Conservation (phyloP, 2,329 filamentous ascomycete species). For the Cercospora berteroae region DNA sequence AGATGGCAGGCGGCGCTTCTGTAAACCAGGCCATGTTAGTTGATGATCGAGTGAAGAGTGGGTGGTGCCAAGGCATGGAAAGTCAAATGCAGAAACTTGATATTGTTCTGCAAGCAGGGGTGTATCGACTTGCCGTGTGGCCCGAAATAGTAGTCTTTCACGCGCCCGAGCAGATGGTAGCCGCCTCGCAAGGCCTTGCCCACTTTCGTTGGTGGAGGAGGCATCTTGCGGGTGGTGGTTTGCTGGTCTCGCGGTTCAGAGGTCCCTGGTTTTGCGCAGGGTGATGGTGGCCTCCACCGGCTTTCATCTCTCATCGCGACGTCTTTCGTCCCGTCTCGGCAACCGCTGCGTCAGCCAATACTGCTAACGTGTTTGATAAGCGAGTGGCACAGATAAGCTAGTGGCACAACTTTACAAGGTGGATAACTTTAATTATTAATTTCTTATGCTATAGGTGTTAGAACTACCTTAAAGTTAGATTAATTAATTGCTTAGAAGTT, state of each 20-base stretch:
- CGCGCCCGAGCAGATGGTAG: slow-evolving; percentile 15
- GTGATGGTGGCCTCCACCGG: neutral
- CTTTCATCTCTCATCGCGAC: neutral
- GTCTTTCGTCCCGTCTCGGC: neutral
- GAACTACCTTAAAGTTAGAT: too few relatives aligned
- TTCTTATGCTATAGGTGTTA: too few relatives aligned
- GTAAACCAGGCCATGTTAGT: slow-evolving; percentile 11
- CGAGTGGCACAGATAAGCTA: too few relatives aligned
- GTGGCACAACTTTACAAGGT: too few relatives aligned
- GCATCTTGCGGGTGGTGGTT: neutral
- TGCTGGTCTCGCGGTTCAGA: neutral
- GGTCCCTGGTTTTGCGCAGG: neutral
- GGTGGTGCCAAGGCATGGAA: slow-evolving; percentile 5
- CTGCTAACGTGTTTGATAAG: too few relatives aligned
- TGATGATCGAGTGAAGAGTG: neutral
- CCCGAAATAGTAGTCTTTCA: slow-evolving; percentile 20
- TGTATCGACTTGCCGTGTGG: slow-evolving; percentile 15
- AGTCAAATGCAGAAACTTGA: slow-evolving; percentile 3
- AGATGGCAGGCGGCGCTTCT: slow-evolving; percentile 26
- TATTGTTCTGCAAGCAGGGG: slow-evolving; percentile 7
- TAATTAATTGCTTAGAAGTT: too few relatives aligned
- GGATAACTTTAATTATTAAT: too few relatives aligned
- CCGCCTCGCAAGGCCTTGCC: slow-evolving; percentile 16
- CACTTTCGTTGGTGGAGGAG: slow-evolving; percentile 17
- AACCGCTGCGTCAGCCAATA: neutral